Evolutionary conservation across 345 rosid species (phyloP).

Genomic region (Gossypium turneri): DNA sequence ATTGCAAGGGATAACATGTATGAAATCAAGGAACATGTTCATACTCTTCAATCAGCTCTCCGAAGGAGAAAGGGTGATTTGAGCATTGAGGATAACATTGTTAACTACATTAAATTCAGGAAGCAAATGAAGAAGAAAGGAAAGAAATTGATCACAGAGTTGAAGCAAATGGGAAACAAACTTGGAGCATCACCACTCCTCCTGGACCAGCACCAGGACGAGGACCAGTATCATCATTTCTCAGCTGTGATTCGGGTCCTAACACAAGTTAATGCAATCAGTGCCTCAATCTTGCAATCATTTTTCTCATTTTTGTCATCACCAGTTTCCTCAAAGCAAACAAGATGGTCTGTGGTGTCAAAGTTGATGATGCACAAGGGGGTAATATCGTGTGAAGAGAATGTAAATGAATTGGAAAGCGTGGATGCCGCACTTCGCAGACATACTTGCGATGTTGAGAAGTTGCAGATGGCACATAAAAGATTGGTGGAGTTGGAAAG

Average conservation of each 20-base stretch:
- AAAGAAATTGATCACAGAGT: slow-evolving; percentile 31
- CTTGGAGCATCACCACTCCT: slow-evolving; percentile 8
- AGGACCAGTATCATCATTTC: slow-evolving; percentile 33
- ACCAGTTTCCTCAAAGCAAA: slow-evolving; percentile 31
- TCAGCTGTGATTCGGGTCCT: slow-evolving; percentile 37
- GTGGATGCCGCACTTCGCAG: slow-evolving; percentile 32
- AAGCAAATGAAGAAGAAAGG: slow-evolving; percentile 55
- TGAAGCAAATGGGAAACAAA: slow-evolving; percentile 50
- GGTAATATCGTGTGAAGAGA: slow-evolving; percentile 29
- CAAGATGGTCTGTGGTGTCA: slow-evolving; percentile 47
- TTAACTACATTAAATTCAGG: slow-evolving; percentile 34
- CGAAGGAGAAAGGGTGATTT: slow-evolving; percentile 50
- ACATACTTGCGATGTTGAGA: slow-evolving; percentile 9
- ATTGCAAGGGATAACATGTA: slow-evolving; percentile 48
- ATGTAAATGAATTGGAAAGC: slow-evolving; percentile 40
- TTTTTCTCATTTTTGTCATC: slow-evolving; percentile 41
- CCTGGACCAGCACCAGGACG: slow-evolving; percentile 15
- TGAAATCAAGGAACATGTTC: slow-evolving; percentile 48
- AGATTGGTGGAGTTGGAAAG: slow-evolving; percentile 44
- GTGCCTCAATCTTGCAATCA: slow-evolving; percentile 36
- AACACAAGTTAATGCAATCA: slow-evolving; percentile 34
- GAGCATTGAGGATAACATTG: slow-evolving; percentile 14
- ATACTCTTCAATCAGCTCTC: slow-evolving; percentile 50
- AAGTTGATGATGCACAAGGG: slow-evolving; percentile 43
- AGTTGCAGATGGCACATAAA: slow-evolving; percentile 27